Conservation (phyloP, 2,329 filamentous ascomycete species). For the Beauveria medogensis region DNA sequence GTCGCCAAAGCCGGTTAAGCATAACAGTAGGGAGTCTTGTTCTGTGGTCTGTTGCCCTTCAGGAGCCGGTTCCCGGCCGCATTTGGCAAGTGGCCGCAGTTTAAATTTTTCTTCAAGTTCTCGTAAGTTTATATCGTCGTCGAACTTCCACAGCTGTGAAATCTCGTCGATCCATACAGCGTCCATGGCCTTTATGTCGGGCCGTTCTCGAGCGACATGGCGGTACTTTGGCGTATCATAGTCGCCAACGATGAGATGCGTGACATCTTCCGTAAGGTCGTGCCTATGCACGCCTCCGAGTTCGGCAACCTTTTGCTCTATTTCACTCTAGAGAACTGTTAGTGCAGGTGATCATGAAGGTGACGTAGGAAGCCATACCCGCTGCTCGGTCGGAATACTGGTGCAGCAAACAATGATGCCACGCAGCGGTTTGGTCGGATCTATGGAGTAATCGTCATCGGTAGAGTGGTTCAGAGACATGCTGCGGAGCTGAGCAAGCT, state of each 20-base stretch:
- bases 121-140: constrained; percentile 66
- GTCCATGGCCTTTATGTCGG: constrained; percentile 76
- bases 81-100: constrained; percentile 54
- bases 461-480: constrained; percentile 17
- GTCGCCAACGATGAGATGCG: constrained; percentile 85
- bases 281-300: constrained; percentile 84
- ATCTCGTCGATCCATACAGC: constrained; percentile 81
- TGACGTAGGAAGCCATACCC: constrained; percentile 43
- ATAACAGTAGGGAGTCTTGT: constrained; percentile 37
- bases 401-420: constrained; percentile 82
- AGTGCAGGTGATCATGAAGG: neutral
- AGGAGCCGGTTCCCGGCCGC: constrained; percentile 33
- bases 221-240: constrained; percentile 89
- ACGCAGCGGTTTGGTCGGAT: constrained; percentile 55
- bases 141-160: constrained; percentile 70
- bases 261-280: constrained; percentile 92
- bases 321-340: constrained; percentile 33
- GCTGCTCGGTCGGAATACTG: constrained; percentile 68
- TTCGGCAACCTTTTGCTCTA: constrained; percentile 59
- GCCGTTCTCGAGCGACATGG: constrained; percentile 83
- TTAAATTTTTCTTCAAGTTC: constrained; percentile 59
- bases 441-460: constrained; percentile 29
- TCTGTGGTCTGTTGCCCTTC: constrained; percentile 16
- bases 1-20: constrained; percentile 51
- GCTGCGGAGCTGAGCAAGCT: constrained; percentile 16